Evolutionary conservation across 495 filamentous ascomycete species (phyloP), one percentile per base, ranked within the genome.

Genomic region (Darksidea phi): DNA sequence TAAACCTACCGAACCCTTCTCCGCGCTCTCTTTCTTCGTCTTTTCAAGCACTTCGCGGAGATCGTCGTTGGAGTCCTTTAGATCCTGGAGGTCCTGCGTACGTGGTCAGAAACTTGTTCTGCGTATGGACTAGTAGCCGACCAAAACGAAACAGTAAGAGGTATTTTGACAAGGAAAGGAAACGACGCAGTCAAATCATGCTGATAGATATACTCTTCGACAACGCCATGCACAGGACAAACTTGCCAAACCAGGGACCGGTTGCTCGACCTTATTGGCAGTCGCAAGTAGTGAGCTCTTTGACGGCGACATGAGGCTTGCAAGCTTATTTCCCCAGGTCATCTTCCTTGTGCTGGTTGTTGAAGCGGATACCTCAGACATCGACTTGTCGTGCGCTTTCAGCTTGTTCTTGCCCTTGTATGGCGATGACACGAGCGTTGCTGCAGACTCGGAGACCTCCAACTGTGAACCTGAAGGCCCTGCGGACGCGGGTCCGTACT

Each of bases 21-120:
- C 57, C 17, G 8, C 54, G 21, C 36, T 41, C 26, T 62, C 66
- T 41, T 50, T 58, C 57, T 56, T 58, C 32, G 62, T 58, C 54
- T 48, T 66, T 43, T 69, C 66, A 43, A 69, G 54, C 38, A 66
- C 42, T 11, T 59, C 61, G 13, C 49, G 26, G n/a, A 69, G 49
- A 11, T 41, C 12, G 66, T 87, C 86, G 61, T 84, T 85, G 56
- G 78, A 75, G 58, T 86, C 76, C 41, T 88, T 83, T 66, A 57
- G 49, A 2, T 54, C 54, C 17, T 53, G 26, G 1, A 67, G 45
- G 11, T 64, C 63, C 67, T 70, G 37, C 80, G 78, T 67, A n/a
- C 18, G 41, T 53, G 2, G 48, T 52, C 32, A 57, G 54, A 32
- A 51, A 37, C 18, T 17, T 32, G n/a, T 24, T 54, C 21, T 21